Percentiles rank a stretch among this genome's conserved stretches.
These are phyloP conservation scores for Pilatotrama ljubarskyi DNA, from an alignment of 768 basidiomycete species.

Conservation along the genomic window DNA sequence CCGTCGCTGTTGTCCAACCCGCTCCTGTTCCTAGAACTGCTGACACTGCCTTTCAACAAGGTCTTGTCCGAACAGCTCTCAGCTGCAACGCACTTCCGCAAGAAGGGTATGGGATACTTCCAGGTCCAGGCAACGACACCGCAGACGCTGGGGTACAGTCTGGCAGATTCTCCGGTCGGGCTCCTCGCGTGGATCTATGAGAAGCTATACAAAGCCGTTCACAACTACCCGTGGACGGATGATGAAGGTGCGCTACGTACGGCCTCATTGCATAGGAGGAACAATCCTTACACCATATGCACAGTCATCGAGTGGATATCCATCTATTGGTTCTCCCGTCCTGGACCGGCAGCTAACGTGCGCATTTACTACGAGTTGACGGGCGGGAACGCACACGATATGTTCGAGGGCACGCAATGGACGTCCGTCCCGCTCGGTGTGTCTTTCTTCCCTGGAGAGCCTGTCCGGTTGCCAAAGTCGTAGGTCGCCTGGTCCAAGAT, in stretches of 20 bases:
- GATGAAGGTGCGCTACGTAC: constrained; percentile 39
- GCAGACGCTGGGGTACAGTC: constrained; percentile 44
- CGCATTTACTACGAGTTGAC: constrained; percentile 34
- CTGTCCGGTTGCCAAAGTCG: constrained; percentile 22
- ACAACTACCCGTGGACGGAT: constrained; percentile 55
- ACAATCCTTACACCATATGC: constrained; percentile 9
- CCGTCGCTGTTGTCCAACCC: constrained; percentile 31
- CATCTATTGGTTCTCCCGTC: constrained; percentile 36
- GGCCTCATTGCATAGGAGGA: not conserved
- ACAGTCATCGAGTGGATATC: constrained; percentile 40
- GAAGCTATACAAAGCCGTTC: constrained; percentile 32
- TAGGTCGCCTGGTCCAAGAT: constrained; percentile 8
- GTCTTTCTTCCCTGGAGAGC: constrained; percentile 34
- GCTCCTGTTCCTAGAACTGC: constrained; percentile 30
- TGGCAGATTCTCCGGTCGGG: constrained; percentile 57
- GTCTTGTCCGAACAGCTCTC: constrained; percentile 37
- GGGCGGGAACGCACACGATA: not conserved
- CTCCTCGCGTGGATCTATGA: constrained; percentile 36
- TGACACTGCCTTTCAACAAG: constrained; percentile 33
- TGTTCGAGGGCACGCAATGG: constrained; percentile 8
- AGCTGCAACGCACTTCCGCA: constrained; percentile 26
- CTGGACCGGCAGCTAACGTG: constrained; percentile 32
- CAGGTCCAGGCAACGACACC: constrained; percentile 33
- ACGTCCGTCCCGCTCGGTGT: constrained; percentile 31
- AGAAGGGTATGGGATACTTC: constrained; percentile 34